phyloP scores from a whole-genome alignment of 2,329 filamentous ascomycete genomes.

The Plenodomus tracheiphilus region DNA sequence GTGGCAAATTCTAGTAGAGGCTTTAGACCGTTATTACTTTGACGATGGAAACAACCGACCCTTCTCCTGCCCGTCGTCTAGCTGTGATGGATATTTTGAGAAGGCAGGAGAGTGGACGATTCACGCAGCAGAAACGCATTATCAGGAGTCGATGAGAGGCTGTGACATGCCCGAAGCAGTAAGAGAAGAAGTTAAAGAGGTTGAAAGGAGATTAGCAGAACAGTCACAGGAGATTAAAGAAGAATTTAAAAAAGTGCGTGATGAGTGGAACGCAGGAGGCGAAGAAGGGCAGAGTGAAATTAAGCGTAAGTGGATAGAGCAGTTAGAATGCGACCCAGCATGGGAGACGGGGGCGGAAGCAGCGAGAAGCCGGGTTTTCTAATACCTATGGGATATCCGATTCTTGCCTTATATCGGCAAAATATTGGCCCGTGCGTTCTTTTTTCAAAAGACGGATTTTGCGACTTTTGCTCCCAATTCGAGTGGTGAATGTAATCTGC shows the following conservation, averaged over 20 bases:
- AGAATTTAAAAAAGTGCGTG: background rate
- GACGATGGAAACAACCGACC: constrained; percentile 2
- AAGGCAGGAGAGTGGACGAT: constrained; percentile 17
- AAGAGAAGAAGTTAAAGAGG: background rate
- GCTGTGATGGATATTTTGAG: constrained; percentile 12
- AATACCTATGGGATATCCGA: too few relatives aligned
- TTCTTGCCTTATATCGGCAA: too few relatives aligned
- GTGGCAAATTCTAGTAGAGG: constrained; percentile 15
- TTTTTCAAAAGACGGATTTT: too few relatives aligned
- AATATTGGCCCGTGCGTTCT: too few relatives aligned
- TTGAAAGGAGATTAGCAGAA: background rate
- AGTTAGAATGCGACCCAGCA: background rate
- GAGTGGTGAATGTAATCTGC: too few relatives aligned
- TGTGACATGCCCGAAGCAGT: background rate
- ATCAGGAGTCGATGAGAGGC: constrained; percentile 2
- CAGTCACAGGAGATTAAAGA: background rate
- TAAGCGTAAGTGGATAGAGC: background rate
- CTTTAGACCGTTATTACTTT: constrained; percentile 20
- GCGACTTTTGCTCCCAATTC: too few relatives aligned
- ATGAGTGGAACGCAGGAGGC: background rate
- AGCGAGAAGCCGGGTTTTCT: too few relatives aligned
- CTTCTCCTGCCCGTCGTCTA: constrained; percentile 12
- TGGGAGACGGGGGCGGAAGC: background rate
- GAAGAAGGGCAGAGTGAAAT: background rate
- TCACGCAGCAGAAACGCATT: constrained; percentile 15